Base-by-base conservation (phyloP, 768 basidiomycete species). In the Mycena belliarum region DNA sequence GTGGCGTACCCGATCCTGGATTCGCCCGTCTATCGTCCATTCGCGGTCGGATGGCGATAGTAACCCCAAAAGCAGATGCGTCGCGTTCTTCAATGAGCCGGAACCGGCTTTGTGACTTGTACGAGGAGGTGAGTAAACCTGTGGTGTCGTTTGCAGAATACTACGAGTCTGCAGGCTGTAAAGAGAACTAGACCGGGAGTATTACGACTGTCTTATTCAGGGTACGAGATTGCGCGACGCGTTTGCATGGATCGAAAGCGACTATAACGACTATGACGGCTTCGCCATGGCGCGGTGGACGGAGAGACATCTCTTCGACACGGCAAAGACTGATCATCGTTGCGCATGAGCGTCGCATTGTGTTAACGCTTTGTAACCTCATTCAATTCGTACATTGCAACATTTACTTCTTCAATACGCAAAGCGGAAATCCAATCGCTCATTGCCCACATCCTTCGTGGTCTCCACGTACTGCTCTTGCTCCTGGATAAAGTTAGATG, bases 401-500 rank as follows among this genome's bases (percentile, higher is more conserved):
- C n/a, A n/a, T 6, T 38, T 12, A 12, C 37, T 16, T n/a, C n/a
- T n/a, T 28, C 38, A 86, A 66, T 86, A 83, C 6, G 78, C 80
- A 58, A 88, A 87, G 15, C 83, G 74, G 72, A 87, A 87, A 63
- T 87, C 84, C 57, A 87, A 67, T 33, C 83, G 71, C 59, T 78
- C 68, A 61, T 86, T 88, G 24, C 86, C 85, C 60, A 77, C 72
- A 52, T 89, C 86, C 29, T 75, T 79, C n/a, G 87, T 85, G 16
- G 77, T 85, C 51, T 79, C 76, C 1, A 87, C 66, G 68, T 89
- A 89, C 20, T 83, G 70, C 42, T 75, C 72, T 64, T 79, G 81
- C 66, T 85, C 78, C 84, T 85, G 38, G 35, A 33, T 24, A 47
- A 38, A 29, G 38, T 33, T 35, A 24, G 14, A 50, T 50, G 29